Base-by-base conservation (phyloP, 345 rosid species). In the Hibiscus mutabilis region DNA sequence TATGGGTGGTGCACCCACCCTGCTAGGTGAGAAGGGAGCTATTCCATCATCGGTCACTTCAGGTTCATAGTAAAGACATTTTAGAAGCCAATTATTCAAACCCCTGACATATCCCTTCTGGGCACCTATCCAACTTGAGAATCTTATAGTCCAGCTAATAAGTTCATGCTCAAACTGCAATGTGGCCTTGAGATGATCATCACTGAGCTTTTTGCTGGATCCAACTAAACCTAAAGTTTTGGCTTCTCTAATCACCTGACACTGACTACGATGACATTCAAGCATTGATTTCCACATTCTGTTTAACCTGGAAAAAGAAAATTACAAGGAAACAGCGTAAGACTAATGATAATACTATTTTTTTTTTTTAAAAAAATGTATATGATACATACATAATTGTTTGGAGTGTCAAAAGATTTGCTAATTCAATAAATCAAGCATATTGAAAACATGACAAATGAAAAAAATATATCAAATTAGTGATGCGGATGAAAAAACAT, bases 251-350 rank as follows among this genome's bases (percentile, higher is more conserved):
- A 96, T 82, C 42, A 88, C 91, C 69, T 74, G 86, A 72, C 87
- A 88, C 79, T 91, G 99, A 80, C n/a, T 81, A 15, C 74, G 93
- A 79, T 96, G 98, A 72, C 99, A 96, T 55, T 89, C 95, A 16
- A 89, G 92, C 97, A 96, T 90, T 5, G 81, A 62, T 79, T 78
- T 96, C 99, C 99, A 96, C 99, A 96, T 96, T 85, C 88, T 87
- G 25, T 82, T 84, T 70, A 96, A 83, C 87, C 99, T 96, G 83
- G 60, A 46, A 40, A 73, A 74, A 31, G 1, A 70, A 35, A 73
- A 77, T 46, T 46, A 63, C 70, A 37, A 31, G 71, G 31, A 60
- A 79, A 71, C 13, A 0, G 12, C 11, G 33, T 53, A 31, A 52
- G 29, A 68, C 37, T 13, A 47, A n/a, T 5, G 12, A n/a, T 16